These are phyloP conservation scores for Chloranthus sessilifolius DNA, from an alignment of 164 flowering plant species.

Conservation along the genomic window DNA sequence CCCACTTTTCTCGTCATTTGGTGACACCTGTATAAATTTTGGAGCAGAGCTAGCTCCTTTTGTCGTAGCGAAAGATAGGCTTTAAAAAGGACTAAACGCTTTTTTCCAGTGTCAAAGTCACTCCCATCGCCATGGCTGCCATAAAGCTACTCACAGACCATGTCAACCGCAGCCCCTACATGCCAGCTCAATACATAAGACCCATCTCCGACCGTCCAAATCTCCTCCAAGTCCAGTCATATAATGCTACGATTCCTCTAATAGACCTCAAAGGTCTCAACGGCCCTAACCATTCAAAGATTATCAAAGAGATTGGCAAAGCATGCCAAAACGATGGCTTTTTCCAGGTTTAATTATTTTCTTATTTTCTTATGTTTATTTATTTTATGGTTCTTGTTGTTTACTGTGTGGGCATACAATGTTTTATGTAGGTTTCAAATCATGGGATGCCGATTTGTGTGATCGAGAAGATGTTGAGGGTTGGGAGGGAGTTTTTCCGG, in stretches of 20 bases:
- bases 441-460: constrained; percentile 46
- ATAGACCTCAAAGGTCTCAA: constrained; percentile 35
- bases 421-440: constrained; percentile 44
- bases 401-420: not conserved
- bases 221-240: constrained; percentile 15
- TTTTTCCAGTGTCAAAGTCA: no score
- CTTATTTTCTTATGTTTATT: not conserved
- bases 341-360: constrained; percentile 27
- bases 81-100: no score
- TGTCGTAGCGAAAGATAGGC: no score
- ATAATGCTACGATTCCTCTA: constrained; percentile 34
- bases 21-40: no score
- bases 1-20: no score
- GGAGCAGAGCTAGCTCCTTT: no score
- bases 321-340: constrained; percentile 54
- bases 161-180: constrained; percentile 10
- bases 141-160: constrained; percentile 32
- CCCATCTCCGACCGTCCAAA: constrained; percentile 51
- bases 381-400: not conserved
- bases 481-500: constrained; percentile 43
- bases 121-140: no score
- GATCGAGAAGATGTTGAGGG: constrained; percentile 28
- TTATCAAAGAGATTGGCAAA: constrained; percentile 28
- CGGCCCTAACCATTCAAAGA: constrained; percentile 24
- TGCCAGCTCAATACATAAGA: constrained; percentile 39